These are phyloP conservation scores for Metarhizium anisopliae DNA, from an alignment of 2,329 filamentous ascomycete species.

Conservation along the genomic window DNA sequence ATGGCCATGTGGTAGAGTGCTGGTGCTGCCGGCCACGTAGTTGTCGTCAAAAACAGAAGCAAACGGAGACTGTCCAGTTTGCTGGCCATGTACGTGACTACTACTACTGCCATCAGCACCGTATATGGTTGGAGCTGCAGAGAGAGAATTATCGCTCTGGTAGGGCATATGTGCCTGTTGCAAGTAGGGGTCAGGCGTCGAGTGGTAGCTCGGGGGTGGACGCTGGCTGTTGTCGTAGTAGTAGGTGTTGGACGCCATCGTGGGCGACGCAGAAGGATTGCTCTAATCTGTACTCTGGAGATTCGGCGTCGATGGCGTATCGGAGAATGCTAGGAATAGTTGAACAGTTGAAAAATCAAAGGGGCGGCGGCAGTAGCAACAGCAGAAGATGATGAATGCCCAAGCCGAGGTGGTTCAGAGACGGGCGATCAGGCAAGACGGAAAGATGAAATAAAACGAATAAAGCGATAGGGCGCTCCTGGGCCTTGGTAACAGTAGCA, in stretches of 20 bases:
- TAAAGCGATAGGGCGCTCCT: neutral
- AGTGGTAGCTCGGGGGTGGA: constrained; percentile 32
- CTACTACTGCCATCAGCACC: constrained; percentile 22
- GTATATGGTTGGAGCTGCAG: constrained; percentile 10
- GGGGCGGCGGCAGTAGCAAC: neutral
- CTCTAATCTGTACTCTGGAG: neutral
- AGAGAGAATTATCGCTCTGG: constrained; percentile 19
- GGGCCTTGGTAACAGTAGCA: too few relatives aligned
- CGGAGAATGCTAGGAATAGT: too few relatives aligned
- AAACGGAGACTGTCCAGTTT: constrained; percentile 44
- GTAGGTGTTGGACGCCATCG: constrained; percentile 56
- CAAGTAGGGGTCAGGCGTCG: constrained; percentile 31
- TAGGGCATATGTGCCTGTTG: constrained; percentile 28
- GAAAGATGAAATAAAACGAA: neutral
- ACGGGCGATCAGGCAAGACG: neutral
- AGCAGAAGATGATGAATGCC: neutral
- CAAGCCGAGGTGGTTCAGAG: too few relatives aligned
- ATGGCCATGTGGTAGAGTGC: constrained; percentile 23
- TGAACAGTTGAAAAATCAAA: too few relatives aligned
- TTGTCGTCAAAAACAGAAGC: constrained; percentile 60
- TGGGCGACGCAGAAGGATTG: constrained; percentile 13
- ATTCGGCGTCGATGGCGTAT: neutral
- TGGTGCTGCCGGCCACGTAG: constrained; percentile 46
- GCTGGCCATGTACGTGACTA: constrained; percentile 16
- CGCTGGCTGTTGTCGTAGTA: constrained; percentile 47